These are phyloP conservation scores for Russula sp. DNA, from an alignment of 768 basidiomycete genomes.

Conservation along the genomic window DNA sequence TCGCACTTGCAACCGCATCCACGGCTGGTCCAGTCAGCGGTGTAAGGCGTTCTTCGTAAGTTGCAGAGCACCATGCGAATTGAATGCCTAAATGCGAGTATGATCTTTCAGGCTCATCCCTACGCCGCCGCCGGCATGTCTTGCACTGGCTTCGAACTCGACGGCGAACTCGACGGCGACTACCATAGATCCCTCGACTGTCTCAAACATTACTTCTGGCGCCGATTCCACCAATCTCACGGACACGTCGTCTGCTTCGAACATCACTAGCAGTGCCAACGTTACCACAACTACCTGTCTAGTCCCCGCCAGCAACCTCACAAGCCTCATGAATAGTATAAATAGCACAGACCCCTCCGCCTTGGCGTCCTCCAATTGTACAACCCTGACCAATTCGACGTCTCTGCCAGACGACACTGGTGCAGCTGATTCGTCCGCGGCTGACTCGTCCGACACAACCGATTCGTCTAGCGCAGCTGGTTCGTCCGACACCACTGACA, in stretches of 20 bases:
- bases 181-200: neutral
- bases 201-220: neutral
- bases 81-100: neutral
- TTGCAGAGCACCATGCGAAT: neutral
- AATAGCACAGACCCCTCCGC: conserved; percentile 3
- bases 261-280: neutral
- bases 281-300: conserved; percentile 8
- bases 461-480: neutral
- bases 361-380: conserved; percentile 7
- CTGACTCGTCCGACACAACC: neutral
- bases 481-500: neutral
- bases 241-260: neutral
- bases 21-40: conserved; percentile 13
- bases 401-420: neutral
- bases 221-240: neutral
- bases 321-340: neutral
- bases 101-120: conserved; percentile 13
- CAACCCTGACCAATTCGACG: conserved; percentile 3
- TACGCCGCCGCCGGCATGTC: conserved; percentile 13
- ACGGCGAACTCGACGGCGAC: neutral
- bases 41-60: conserved; percentile 17
- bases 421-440: neutral
- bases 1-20: conserved; percentile 4
- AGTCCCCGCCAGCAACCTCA: neutral
- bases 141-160: neutral